Evolutionary conservation across 805 yeast genomes (phyloP).

Genomic region (Sugiyamaella boreocaroliniensis): DNA sequence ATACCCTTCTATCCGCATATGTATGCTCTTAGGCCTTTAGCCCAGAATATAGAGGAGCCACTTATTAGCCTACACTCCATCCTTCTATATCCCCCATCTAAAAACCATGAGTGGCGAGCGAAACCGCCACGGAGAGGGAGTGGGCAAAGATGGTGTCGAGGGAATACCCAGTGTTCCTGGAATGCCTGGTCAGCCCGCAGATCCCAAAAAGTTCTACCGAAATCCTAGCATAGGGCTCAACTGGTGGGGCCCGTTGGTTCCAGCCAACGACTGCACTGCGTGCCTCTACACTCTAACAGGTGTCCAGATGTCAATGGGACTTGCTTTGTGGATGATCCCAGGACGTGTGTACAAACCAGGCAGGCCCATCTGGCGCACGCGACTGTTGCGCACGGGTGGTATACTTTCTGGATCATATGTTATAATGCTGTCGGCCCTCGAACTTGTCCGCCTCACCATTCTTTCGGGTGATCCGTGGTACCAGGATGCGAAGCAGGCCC

Average conservation of each 20-base stretch:
- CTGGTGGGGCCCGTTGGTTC: constrained; percentile 66
- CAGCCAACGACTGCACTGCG: constrained; percentile 57
- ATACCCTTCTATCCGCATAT: too few relatives aligned
- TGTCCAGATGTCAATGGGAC: constrained; percentile 37
- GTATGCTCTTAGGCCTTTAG: too few relatives aligned
- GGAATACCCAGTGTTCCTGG: neutral
- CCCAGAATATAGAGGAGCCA: too few relatives aligned
- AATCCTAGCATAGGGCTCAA: constrained; percentile 54
- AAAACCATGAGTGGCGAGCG: neutral
- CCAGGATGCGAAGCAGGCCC: constrained; percentile 54
- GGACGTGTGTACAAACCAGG: constrained; percentile 9
- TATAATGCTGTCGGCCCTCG: constrained; percentile 51
- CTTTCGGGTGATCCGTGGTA: constrained; percentile 56
- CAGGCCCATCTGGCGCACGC: constrained; percentile 21
- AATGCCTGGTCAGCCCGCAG: neutral
- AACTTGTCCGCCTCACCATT: constrained; percentile 42
- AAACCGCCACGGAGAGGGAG: neutral
- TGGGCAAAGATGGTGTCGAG: neutral
- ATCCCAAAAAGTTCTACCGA: constrained; percentile 12
- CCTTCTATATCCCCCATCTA: too few relatives aligned
- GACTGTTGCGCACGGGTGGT: constrained; percentile 31
- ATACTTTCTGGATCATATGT: constrained; percentile 40
- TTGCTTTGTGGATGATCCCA: constrained; percentile 19
- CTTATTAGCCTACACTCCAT: too few relatives aligned
- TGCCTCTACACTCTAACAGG: constrained; percentile 50